Conservation (phyloP, 78 protist species). For the Guillardia theta region DNA sequence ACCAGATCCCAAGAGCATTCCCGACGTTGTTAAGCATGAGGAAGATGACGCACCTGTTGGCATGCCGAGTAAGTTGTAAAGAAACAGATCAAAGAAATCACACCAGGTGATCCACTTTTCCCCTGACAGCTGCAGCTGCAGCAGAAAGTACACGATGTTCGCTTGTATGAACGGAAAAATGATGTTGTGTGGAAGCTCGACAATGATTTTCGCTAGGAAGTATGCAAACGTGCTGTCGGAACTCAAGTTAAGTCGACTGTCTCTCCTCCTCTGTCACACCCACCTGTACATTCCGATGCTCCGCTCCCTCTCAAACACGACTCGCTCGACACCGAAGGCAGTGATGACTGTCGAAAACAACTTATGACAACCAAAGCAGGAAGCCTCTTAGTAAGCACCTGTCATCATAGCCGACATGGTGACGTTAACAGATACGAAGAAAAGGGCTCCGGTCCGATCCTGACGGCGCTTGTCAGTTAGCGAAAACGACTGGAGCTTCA, state of each 20-base stretch:
- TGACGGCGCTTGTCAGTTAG: too few species aligned
- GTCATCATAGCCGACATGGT: background rate
- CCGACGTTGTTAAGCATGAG: background rate
- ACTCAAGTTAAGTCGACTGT: background rate
- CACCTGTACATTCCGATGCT: background rate
- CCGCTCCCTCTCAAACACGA: background rate
- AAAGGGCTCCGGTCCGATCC: background rate
- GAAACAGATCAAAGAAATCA: too few species aligned
- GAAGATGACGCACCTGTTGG: too few species aligned
- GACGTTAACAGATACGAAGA: background rate
- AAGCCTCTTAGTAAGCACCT: too few species aligned
- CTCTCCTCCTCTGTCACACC: background rate
- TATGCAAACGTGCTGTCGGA: background rate
- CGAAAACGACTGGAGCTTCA: too few species aligned
- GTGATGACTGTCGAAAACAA: constrained; percentile 12
- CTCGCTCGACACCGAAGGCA: constrained; percentile 34
- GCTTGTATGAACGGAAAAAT: background rate
- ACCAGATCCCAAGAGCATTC: background rate
- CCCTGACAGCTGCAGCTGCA: too few species aligned
- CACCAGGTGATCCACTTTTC: too few species aligned
- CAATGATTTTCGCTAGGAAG: background rate
- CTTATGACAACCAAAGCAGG: too few species aligned
- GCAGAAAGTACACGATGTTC: too few species aligned
- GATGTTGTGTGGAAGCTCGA: background rate
- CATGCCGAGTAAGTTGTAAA: too few species aligned